Conservation (phyloP, 1,284 basidiomycete species). For the Papiliotrema terrestris region DNA sequence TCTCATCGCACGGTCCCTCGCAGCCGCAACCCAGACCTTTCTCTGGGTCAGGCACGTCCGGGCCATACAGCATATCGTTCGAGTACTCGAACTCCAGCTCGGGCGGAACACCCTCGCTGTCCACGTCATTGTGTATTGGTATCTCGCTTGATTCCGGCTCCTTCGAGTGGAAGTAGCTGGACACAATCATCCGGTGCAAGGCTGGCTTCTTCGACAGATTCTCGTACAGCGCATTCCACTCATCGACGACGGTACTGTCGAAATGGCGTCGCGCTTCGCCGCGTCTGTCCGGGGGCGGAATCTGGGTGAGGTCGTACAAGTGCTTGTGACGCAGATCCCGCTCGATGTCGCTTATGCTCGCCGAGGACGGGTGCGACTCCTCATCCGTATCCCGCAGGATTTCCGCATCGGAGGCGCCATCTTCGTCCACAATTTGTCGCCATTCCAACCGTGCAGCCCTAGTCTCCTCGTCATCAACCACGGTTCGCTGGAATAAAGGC, state of each 20-base stretch:
- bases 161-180: slow-evolving; percentile 59
- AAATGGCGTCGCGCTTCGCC: slow-evolving; percentile 20
- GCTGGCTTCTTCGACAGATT: slow-evolving; percentile 16
- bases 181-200: slow-evolving; percentile 53
- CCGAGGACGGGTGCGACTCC: neutral
- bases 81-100: slow-evolving; percentile 43
- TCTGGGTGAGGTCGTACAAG: slow-evolving; percentile 5
- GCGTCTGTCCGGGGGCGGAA: slow-evolving; percentile 17
- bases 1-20: slow-evolving; percentile 66
- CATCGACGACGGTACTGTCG: slow-evolving; percentile 16
- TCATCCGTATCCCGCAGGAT: neutral
- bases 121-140: slow-evolving; percentile 61
- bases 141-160: slow-evolving; percentile 66
- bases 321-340: neutral
- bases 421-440: neutral
- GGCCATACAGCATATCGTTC: slow-evolving; percentile 61
- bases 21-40: slow-evolving; percentile 67
- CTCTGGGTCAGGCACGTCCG: slow-evolving; percentile 65
- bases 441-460: neutral
- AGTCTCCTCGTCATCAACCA: too few relatives aligned
- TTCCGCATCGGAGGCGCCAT: neutral
- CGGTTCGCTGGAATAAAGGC: too few relatives aligned
- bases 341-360: neutral
- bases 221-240: slow-evolving; percentile 17
- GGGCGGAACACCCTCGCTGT: slow-evolving; percentile 59